These are phyloP conservation scores for Chrysoporthe cubensis DNA, from an alignment of 2,329 filamentous ascomycete genomes.

Conservation along the genomic window DNA sequence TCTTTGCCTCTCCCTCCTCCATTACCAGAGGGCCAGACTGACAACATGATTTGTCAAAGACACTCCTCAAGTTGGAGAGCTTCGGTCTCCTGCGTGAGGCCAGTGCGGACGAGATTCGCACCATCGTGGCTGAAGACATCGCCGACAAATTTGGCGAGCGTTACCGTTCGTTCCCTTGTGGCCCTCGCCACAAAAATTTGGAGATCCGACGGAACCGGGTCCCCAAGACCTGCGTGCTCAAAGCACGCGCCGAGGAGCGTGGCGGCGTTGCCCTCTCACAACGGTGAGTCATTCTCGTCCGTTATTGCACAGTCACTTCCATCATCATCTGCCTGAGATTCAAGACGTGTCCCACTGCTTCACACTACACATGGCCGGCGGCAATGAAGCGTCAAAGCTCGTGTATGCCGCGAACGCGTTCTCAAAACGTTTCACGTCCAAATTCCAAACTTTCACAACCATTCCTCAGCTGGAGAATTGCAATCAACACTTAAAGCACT, in stretches of 20 bases:
- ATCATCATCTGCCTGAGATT: not conserved
- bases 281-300: not conserved
- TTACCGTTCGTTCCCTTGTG: slow-evolving; percentile 17
- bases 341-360: not conserved
- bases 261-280: not conserved
- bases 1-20: not conserved
- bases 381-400: no score
- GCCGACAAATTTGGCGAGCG: slow-evolving; percentile 18
- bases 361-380: not conserved
- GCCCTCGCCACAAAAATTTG: not conserved
- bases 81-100: slow-evolving; percentile 3
- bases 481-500: no score
- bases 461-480: no score
- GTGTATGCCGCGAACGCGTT: no score
- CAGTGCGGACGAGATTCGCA: slow-evolving; percentile 22
- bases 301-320: not conserved
- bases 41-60: slow-evolving; percentile 9
- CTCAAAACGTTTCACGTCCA: no score
- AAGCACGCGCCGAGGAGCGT: not conserved
- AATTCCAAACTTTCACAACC: no score
- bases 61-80: slow-evolving; percentile 19
- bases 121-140: slow-evolving; percentile 24
- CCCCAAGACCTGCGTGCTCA: slow-evolving; percentile 10
- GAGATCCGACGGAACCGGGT: slow-evolving; percentile 20
- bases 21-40: not conserved